Base-by-base conservation (phyloP, 306 rosid species). In the Spatholobus suberectus region DNA sequence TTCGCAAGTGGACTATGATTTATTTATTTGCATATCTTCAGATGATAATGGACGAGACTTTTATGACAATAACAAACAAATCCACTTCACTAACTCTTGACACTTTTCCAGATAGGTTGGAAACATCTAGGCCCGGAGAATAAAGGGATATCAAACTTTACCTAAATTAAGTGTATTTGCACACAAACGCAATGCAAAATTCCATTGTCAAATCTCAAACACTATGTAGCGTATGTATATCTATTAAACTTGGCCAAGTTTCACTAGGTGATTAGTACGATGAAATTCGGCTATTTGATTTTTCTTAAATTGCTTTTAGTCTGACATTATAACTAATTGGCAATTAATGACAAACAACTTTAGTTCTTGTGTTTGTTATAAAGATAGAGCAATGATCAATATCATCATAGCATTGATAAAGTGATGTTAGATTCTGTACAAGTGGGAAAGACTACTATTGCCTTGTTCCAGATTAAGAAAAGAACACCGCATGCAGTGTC, bases 101-200 rank as follows among this genome's bases (percentile, higher is more conserved):
- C 1, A 82, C 87, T 83, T 84, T 87, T 89, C 93, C 94, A 85
- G 67, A 84, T 75, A 86, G 89, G 78, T 85, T 74, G 93, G 91
- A 89, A 79, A 91, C 98, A 91, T 89, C 75, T 81, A 82, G 96
- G 96, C 75, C 97, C 87, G 76, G 55, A 85, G 93, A 93, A 90
- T 88, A 90, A 88, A 90, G 90, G 76, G 40, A 59, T 72, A 83
- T 84, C 78, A 78, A 70, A 78, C 89, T 82, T 86, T 72, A 67
- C 57, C 74, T 37, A 61, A 68, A 67, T 72, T 40, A 35, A 72
- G 43, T 6, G n/a, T 59, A 81, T 62, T 81, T 86, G 52, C 55
- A 73, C 54, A 49, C 13, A 55, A 76, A 76, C 23, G 37, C 17
- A 68, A 27, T 73, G 82, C 79, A 83, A 78, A 82, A 73, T 73